Conservation (phyloP, 176 grass and related monocot species). For the Puya raimondii region DNA sequence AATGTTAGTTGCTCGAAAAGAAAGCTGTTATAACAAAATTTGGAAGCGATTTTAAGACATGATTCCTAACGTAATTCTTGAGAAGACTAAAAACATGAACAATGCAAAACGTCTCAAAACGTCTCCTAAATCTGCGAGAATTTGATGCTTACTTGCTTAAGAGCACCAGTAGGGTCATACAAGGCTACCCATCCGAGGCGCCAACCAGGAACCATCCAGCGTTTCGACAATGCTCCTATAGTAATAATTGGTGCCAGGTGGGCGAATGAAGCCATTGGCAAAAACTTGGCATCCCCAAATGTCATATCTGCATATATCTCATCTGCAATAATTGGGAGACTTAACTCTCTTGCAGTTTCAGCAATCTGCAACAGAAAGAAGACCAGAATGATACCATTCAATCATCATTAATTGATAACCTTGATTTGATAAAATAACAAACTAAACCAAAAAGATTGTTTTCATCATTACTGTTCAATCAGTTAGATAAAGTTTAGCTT, state of each 20-base stretch:
- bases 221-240: conserved; percentile 72
- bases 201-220: conserved; percentile 89
- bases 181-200: conserved; percentile 86
- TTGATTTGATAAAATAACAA: no score
- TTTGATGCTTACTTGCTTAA: conserved; percentile 38
- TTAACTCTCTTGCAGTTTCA: conserved; percentile 65
- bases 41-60: no score
- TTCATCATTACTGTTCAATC: no score
- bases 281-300: conserved; percentile 51
- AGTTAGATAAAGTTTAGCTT: no score
- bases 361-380: conserved; percentile 40
- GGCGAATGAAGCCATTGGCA: conserved; percentile 64
- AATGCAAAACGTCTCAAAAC: no score
- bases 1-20: no score
- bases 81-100: no score
- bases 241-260: conserved; percentile 61
- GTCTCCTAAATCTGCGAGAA: neutral
- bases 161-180: conserved; percentile 46
- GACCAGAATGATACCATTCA: neutral
- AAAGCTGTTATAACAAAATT: no score
- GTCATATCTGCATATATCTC: conserved; percentile 81
- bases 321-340: conserved; percentile 67
- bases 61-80: no score
- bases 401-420: neutral
- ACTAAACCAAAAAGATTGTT: no score